Base-by-base conservation (phyloP, 768 basidiomycete genomes). In the Amanita pallidorosea region DNA sequence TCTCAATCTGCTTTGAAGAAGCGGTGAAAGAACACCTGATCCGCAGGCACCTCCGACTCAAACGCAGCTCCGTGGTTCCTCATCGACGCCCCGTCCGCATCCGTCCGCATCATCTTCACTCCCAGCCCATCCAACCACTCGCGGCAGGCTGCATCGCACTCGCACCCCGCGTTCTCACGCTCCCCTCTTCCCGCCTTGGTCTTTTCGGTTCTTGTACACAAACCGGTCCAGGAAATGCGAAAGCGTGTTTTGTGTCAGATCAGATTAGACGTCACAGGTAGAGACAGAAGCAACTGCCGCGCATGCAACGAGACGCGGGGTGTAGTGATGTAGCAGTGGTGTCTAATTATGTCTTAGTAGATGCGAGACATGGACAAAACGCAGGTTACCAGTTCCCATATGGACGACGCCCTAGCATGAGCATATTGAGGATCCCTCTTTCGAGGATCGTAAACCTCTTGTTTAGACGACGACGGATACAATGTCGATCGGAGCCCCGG, bases 131-230 rank as follows among this genome's bases (percentile, higher is more conserved):
- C 84, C n/a, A 76, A 57, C 1, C 74, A 44, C 75, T 76, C 5
- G 86, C 85, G 1, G 83, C 81, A n/a, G 92, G 92, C 67, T 99
- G 95, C 96, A 98, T 98, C 49, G 88, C 87, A 54, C 85, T 89
- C 0, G 80, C 73, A n/a, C 93, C 94, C 61, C 82, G 85, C 7
- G 77, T 69, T 51, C 70, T 74, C 42, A 52, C 60, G 40, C 59
- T 65, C 22, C 66, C 63, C 5, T 61, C 66, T 6, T 61, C 66
- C 31, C 20, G 53, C 40, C 52, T 67, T 70, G 35, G 63, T 58
- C 58, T 85, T 83, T 97, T 98, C 1, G 93, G 84, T 98, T 97
- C 66, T 93, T 90, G 72, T 91, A 97, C 38, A 97, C 89, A 68
- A 98, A 97, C 2, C 94, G 81, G 62, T 98, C 96, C 36, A 98